A percentile compares a stretch with the other conserved stretches of the same genome.
phyloP scores from a whole-genome alignment of 106 monocot species.

The Ottelia alismoides region DNA sequence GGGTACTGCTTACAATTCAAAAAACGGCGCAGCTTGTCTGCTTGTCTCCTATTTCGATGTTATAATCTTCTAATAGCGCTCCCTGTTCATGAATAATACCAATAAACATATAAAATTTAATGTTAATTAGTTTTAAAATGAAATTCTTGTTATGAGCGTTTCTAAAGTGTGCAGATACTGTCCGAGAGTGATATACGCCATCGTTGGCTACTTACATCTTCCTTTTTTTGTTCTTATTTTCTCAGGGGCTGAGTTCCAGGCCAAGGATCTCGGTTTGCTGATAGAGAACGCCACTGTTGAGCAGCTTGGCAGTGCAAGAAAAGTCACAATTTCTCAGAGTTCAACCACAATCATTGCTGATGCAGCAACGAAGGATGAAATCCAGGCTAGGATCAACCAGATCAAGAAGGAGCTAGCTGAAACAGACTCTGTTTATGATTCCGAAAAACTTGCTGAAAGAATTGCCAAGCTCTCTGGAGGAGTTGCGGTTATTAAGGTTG shows the following conservation, averaged over 20 bases:
- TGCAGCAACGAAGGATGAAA: conserved; percentile 70
- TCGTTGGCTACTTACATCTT: too few relatives aligned
- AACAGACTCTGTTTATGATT: conserved; percentile 63
- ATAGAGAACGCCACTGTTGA: conserved; percentile 47
- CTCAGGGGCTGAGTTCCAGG: conserved; percentile 66
- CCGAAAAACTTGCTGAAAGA: conserved; percentile 64
- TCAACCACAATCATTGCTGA: conserved; percentile 69
- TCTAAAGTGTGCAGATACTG: too few relatives aligned
- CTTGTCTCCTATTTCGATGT: too few relatives aligned
- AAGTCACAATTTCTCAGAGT: conserved; percentile 43
- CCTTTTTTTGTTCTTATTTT: neutral
- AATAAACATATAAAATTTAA: too few relatives aligned
- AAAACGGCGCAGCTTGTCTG: too few relatives aligned
- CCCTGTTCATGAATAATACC: too few relatives aligned
- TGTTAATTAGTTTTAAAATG: too few relatives aligned
- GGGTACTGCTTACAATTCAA: too few relatives aligned
- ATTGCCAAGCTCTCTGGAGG: conserved; percentile 82
- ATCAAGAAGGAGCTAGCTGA: conserved; percentile 74
- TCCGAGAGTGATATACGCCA: too few relatives aligned
- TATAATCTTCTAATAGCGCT: too few relatives aligned
- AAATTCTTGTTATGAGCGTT: too few relatives aligned
- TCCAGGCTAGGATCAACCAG: conserved; percentile 62
- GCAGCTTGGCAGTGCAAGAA: conserved; percentile 65
- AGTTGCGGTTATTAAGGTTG: conserved; percentile 83
- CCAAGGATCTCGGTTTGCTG: conserved; percentile 64